Evolutionary conservation across 2,329 filamentous ascomycete species (phyloP).

Genomic region (Thermoascus crustaceus): DNA sequence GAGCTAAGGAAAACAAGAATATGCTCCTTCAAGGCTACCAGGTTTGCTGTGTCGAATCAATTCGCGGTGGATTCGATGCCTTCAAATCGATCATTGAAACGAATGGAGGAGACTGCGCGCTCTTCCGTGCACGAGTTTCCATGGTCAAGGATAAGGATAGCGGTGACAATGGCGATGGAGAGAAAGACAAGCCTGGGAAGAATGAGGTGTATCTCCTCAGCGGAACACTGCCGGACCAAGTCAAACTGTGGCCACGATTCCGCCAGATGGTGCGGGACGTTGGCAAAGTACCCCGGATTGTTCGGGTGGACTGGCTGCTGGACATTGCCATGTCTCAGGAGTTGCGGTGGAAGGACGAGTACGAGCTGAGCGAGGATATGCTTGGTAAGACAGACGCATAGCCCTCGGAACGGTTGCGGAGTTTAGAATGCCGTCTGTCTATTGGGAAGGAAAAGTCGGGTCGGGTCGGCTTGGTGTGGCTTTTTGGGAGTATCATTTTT

Average conservation of each 20-base stretch:
- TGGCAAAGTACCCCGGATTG: constrained; percentile 72
- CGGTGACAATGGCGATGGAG: constrained; percentile 39
- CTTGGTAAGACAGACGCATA: constrained; percentile 16
- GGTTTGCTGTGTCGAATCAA: constrained; percentile 74
- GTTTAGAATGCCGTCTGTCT: constrained; percentile 4
- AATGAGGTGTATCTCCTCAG: constrained; percentile 80
- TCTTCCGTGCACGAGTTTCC: constrained; percentile 67
- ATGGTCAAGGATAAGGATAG: constrained; percentile 47
- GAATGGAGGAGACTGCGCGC: constrained; percentile 75
- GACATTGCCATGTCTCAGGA: constrained; percentile 84
- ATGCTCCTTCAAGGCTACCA: constrained; percentile 66
- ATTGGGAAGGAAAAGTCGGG: constrained; percentile 2
- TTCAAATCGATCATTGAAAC: constrained; percentile 79
- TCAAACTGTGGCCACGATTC: constrained; percentile 71
- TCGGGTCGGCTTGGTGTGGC: no score
- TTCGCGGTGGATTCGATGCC: constrained; percentile 73
- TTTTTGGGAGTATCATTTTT: neutral
- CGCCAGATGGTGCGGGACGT: constrained; percentile 67
- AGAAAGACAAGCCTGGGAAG: constrained; percentile 52
- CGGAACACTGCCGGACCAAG: constrained; percentile 58
- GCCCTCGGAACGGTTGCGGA: constrained; percentile 8
- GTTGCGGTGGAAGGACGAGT: constrained; percentile 58
- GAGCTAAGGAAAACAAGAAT: constrained; percentile 68
- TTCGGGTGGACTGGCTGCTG: constrained; percentile 81
- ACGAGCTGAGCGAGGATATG: constrained; percentile 37